Evolutionary conservation across 2,329 filamentous ascomycete genomes (phyloP), one percentile per base, ranked within the genome.

Genomic region (Lizonia empirigonia): DNA sequence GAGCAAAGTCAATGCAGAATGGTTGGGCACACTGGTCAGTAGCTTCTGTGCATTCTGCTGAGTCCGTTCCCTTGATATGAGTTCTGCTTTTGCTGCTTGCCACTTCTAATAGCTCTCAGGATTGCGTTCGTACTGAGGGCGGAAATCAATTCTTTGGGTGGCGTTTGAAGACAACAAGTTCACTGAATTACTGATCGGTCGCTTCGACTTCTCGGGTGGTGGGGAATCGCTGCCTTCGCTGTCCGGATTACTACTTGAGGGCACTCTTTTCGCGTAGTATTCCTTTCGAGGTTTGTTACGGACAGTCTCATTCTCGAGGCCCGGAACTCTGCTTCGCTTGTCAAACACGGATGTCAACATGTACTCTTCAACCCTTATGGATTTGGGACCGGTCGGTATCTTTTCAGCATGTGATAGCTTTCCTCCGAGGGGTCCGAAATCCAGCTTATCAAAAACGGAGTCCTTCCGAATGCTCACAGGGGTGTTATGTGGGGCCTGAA

Each of bases 81-180:
- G 3, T 18, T 40, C 20, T 16, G 32, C 15, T 18, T 27, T 52
- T 5, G 24, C 16, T 6, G 36, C 37, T 37, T 47, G 24, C 26
- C 45, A 32, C 33, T 52, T 32, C 49, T 38, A 52, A 23, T 52
- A 42, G 24, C 12, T 20, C 23, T 34, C 35, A 7, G 42, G 42
- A 18, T 29, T n/a, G 9, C 30, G 24, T 7, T 42, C 26, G 12
- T 47, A 38, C 13, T 29, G 37, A 2, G 37, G 42, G 16, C 30
- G 24, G 7, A 34, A 34, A 3, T 9, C 38, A 9, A 29, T n/a
- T 13, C 15, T 34, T 13, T 18, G 19, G 2, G 26, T 30, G 7
- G 1, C 8, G 10, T 10, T 26, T 15, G 37, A 4, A 4, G 16
- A 19, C 23, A 24, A 16, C 13, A 7, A 13, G 27, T 12, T 13